Evolutionary conservation across 2,329 filamentous ascomycete genomes (phyloP).

Genomic region (Myriosclerotinia curreyana): DNA sequence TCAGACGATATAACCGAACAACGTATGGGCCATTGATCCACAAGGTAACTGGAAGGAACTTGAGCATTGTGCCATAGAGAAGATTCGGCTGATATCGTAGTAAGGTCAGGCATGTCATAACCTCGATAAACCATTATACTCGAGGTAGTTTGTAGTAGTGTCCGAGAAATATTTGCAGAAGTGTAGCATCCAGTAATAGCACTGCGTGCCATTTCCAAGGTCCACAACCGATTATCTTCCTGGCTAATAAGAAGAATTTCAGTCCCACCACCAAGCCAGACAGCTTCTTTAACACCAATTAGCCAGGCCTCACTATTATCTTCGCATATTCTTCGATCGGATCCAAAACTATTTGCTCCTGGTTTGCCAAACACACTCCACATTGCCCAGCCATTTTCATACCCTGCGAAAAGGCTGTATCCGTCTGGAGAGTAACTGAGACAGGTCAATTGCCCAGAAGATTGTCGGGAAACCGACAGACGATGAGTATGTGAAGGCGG

Average conservation of each 20-base stretch:
- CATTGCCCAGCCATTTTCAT: conserved; percentile 86
- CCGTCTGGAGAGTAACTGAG: conserved; percentile 90
- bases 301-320: conserved; percentile 80
- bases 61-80: conserved; percentile 94
- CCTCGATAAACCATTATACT: conserved; percentile 91
- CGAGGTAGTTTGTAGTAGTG: conserved; percentile 82
- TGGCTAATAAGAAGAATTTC: conserved; percentile 73
- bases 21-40: conserved; percentile 91
- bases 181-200: conserved; percentile 91
- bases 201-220: conserved; percentile 88
- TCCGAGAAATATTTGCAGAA: conserved; percentile 84
- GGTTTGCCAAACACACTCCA: conserved; percentile 98
- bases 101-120: conserved; percentile 86
- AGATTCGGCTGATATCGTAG: conserved; percentile 85
- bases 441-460: conserved; percentile 69
- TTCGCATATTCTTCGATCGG: conserved; percentile 61
- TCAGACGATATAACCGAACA: conserved; percentile 85
- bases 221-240: conserved; percentile 77
- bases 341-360: conserved; percentile 77
- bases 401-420: conserved; percentile 92
- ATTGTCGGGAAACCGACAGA: conserved; percentile 62
- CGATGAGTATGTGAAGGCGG: conserved; percentile 77
- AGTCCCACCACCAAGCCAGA: conserved; percentile 84
- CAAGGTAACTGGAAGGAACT: conserved; percentile 78
- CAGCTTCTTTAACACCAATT: conserved; percentile 70